Percentiles rank a stretch among this genome's conserved stretches.
phyloP scores from a whole-genome alignment of 805 yeast species.

The Lachancea sp. region DNA sequence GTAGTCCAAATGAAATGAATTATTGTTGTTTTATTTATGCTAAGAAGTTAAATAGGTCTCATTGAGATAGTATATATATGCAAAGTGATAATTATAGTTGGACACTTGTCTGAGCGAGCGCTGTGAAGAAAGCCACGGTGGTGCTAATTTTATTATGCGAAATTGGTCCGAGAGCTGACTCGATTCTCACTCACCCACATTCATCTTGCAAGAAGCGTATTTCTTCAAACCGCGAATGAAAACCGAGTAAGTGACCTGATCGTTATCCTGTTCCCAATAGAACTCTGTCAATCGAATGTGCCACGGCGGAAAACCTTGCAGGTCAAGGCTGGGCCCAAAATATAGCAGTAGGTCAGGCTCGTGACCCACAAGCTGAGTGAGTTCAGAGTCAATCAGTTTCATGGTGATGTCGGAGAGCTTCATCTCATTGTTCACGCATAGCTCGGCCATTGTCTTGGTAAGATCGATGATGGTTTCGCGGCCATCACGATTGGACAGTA shows the following conservation, averaged over 20 bases:
- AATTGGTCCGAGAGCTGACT: not conserved
- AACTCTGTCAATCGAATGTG: constrained; percentile 86
- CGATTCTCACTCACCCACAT: constrained; percentile 63
- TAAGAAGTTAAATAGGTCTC: no score
- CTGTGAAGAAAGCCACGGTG: no score
- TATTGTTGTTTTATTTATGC: no score
- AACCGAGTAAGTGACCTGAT: constrained; percentile 72
- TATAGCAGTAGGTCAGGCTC: constrained; percentile 87
- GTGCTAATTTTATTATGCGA: not conserved
- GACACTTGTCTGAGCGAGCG: not conserved
- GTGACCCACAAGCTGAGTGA: constrained; percentile 68
- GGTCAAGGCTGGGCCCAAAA: constrained; percentile 80
- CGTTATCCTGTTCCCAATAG: constrained; percentile 85
- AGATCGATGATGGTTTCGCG: constrained; percentile 83
- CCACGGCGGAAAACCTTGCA: constrained; percentile 98
- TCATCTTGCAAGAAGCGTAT: constrained; percentile 75
- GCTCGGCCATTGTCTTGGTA: constrained; percentile 76
- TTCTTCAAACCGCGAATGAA: constrained; percentile 71
- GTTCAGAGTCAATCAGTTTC: constrained; percentile 66
- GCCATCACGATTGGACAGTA: constrained; percentile 77
- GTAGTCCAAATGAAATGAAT: no score
- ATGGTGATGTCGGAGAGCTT: constrained; percentile 62
- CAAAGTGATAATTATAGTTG: no score
- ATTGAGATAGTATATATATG: no score
- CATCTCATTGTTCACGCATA: constrained; percentile 57